Evolutionary conservation across 2,329 filamentous ascomycete genomes (phyloP).

Genomic region (Colletotrichum cordylinicola): DNA sequence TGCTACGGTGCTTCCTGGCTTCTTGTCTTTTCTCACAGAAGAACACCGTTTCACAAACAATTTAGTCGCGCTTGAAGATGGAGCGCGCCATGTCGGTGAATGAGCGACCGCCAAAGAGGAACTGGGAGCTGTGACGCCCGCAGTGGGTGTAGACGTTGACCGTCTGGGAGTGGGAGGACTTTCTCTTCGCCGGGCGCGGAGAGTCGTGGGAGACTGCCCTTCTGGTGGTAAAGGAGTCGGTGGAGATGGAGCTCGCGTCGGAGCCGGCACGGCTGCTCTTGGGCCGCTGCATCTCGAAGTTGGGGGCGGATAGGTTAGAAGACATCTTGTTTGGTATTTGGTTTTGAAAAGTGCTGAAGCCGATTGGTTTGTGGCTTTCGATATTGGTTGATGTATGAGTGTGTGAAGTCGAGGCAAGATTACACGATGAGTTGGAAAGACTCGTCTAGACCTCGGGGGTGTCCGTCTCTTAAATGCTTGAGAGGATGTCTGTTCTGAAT

Average conservation of each 20-base stretch:
- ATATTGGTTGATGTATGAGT: neutral
- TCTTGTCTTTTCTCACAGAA: neutral
- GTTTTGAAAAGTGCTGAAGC: neutral
- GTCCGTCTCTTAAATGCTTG: constrained; percentile 15
- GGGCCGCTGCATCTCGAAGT: constrained; percentile 6
- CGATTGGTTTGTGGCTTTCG: neutral
- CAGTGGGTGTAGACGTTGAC: constrained; percentile 61
- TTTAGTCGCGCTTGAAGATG: constrained; percentile 36
- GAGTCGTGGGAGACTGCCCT: constrained; percentile 16
- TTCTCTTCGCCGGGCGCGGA: constrained; percentile 30
- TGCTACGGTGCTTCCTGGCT: neutral
- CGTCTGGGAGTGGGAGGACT: constrained; percentile 38
- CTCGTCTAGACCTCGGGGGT: neutral
- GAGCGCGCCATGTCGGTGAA: constrained; percentile 48
- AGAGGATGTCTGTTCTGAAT: neutral
- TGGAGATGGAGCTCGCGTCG: constrained; percentile 10
- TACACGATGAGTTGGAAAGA: neutral
- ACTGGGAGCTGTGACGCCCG: constrained; percentile 60
- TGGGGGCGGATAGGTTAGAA: neutral
- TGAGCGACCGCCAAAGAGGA: constrained; percentile 55
- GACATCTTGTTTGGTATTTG: neutral
- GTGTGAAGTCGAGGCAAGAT: neutral
- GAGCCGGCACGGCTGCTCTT: constrained; percentile 20
- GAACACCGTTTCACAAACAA: neutral
- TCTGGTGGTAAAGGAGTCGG: constrained; percentile 24